Base-by-base conservation (phyloP, 2,329 filamentous ascomycete species). In the Beauveria scarabaeidicola region DNA sequence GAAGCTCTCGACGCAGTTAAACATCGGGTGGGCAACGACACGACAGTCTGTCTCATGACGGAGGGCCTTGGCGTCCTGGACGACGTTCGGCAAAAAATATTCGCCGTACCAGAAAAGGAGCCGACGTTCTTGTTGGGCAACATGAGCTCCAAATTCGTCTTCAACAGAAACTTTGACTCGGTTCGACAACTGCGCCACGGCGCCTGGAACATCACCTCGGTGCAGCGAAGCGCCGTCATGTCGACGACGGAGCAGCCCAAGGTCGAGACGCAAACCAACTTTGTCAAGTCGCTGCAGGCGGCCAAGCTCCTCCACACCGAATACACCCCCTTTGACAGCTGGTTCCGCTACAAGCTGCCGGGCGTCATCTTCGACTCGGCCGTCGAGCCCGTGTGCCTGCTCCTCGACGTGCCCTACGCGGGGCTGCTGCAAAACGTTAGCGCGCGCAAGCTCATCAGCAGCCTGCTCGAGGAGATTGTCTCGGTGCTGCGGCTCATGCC, bases 1-100 rank as follows among this genome's bases (percentile, higher is more conserved):
- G 69, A 78, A 40, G 84, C 86, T 1, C 69, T 95, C 25, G 68
- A 76, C 3, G 73, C 78, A 0, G 76, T 94, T 58, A 81, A 79
- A 58, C 80, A 90, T 66, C 82, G 90, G 10, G 74, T 95, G n/a
- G 79, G 82, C 47, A 76, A 81, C 3, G 75, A 84, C 29, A 90
- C 88, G 1, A 89, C 90, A 0, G 81, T 96, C 8, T 84, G 89
- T 61, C 81, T 96, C 59, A 72, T 95, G 59, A 88, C 91, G 60
- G 89, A 93, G 63, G 91, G 92, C 1, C 83, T 97, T 72, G 93
- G 94, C 0, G 77, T 91, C 1, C 78, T 91, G n/a, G 91, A 97
- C 52, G 81, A 86, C 52, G 79, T 97, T 44, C 91, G 90, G 66
- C 73, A 80, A 38, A 72, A 80, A 11, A 71, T 95, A 29, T 97